Evolutionary conservation across 805 yeast species (phyloP), one percentile per base, ranked within the genome.

Genomic region (Dipodascus geniculatus): DNA sequence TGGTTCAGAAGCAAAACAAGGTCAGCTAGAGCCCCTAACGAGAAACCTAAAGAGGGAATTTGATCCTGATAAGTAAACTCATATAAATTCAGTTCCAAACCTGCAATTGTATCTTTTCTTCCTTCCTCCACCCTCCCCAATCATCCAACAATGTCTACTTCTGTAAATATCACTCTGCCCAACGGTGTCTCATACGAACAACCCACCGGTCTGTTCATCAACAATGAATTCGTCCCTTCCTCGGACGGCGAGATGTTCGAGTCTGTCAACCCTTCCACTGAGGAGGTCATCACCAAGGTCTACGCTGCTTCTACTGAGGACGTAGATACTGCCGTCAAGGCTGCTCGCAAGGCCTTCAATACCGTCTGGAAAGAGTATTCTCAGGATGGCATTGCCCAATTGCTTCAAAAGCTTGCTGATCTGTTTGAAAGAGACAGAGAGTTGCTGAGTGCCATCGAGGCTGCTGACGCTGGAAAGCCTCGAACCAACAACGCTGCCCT

Each of bases 391-490:
- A 81, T 96, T 65, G 83, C 83, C 51, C 71, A 67, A 54, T 78
- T 78, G 48, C 73, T 90, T 59, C 67, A 71, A 71, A 85, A 80
- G 70, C 77, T 90, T 54, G 95, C 96, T 31, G 88, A 85, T 57
- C 73, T 83, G 62, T 69, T 89, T 55, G 96, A 88, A 64, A 73
- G 78, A 60, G 73, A 89, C 65, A 74, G 80, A 48, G 93, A 86
- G 55, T 71, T 79, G 35, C 71, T 90, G 55, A 89, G 96, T 24
- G 73, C 80, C 48, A 84, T 90, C 63, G 97, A 90, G 72, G 76
- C 96, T 22, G 73, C 84, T 65, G 96, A 90, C 69, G 87, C 88
- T 65, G 97, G 97, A 70, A 90, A 89, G 73, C 82, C 95, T 42
- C 69, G 71, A 51, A 55, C 52, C 48, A 65, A 70, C 50, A 78